Conservation (phyloP, 768 basidiomycete species). For the Fomitopsis serialis region DNA sequence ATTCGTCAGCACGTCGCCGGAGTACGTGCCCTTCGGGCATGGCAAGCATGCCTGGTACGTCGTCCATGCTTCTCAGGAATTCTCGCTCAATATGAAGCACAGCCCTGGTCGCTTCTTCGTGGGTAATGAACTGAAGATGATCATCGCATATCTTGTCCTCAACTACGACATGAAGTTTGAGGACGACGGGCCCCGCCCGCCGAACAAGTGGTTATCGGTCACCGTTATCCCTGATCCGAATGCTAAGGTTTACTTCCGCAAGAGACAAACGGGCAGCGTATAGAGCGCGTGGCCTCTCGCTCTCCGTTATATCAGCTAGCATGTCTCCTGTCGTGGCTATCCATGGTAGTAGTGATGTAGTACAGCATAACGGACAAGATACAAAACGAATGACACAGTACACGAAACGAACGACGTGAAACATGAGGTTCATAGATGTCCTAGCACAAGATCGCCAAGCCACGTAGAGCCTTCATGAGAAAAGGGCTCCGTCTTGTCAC, state of each 20-base stretch:
- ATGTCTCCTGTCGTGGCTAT: too few species aligned
- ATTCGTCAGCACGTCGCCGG: constrained; percentile 26
- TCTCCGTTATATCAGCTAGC: too few species aligned
- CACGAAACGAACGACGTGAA: too few species aligned
- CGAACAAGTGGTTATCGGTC: constrained; percentile 11
- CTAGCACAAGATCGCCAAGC: too few species aligned
- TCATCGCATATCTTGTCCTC: constrained; percentile 27
- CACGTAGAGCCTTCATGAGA: too few species aligned
- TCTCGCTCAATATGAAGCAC: neutral
- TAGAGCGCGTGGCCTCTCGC: neutral
- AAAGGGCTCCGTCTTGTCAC: too few species aligned
- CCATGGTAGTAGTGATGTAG: too few species aligned
- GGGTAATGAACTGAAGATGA: constrained; percentile 27
- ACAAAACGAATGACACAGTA: too few species aligned
- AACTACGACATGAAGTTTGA: constrained; percentile 24
- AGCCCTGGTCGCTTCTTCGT: constrained; percentile 34
- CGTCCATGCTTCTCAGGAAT: neutral
- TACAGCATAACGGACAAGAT: too few species aligned
- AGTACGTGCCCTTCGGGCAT: constrained; percentile 23
- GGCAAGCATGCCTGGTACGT: constrained; percentile 26
- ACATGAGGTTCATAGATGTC: too few species aligned
- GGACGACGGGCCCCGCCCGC: constrained; percentile 15
- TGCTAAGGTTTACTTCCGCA: constrained; percentile 19
- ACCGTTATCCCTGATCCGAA: constrained; percentile 12
- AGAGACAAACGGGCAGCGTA: constrained; percentile 1